Base-by-base conservation (phyloP, 805 yeast species). In the Clavispora vitiphila region DNA sequence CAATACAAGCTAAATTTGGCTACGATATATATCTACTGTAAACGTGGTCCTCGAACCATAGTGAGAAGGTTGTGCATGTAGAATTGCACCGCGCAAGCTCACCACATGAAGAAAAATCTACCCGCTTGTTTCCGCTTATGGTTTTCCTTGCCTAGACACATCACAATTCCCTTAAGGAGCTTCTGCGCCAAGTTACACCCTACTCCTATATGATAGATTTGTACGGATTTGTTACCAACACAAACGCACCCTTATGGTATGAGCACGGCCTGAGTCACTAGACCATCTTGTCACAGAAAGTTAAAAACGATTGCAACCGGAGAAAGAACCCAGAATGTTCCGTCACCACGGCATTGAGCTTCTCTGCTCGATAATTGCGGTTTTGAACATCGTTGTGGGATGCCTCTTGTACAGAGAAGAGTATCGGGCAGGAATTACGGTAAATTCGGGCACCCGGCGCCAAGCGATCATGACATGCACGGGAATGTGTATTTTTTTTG, bases 381-480 rank as follows among this genome's bases (percentile, higher is more conserved):
- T 22, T 11, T 38, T 48, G 30, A 48, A 48, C 16, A 40, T 48
- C 6, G 14, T 35, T 30, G 34, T 44, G 10, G 51, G 41, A 5
- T 18, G 41, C n/a, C 15, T 48, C 10, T 23, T 48, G 15, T 48
- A 45, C 30, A 31, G 40, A 9, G 37, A 42, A 20, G 51, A 48
- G 29, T 12, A 20, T 12, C 36, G 23, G 14, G 32, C 21, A n/a
- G 51, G 51, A 14, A 38, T 48, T 27, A 45, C 49, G 11, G 43
- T 38, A 19, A 24, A 35, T 15, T 39, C 49, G 4, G 51, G 43
- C 9, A 36, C 44, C 20, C 32, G 51, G 15, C 27, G 49, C 12
- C 38, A 34, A 34, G 49, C 51, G 23, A 45, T 48, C 24, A 40
- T 45, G 45, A 38, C 42, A 12, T 45, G 49, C 40, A 40, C 43